Percentiles rank a stretch among this genome's conserved stretches.
These are phyloP conservation scores for Coleophoma crateriformis DNA, from an alignment of 2,329 filamentous ascomycete genomes.

Conservation along the genomic window DNA sequence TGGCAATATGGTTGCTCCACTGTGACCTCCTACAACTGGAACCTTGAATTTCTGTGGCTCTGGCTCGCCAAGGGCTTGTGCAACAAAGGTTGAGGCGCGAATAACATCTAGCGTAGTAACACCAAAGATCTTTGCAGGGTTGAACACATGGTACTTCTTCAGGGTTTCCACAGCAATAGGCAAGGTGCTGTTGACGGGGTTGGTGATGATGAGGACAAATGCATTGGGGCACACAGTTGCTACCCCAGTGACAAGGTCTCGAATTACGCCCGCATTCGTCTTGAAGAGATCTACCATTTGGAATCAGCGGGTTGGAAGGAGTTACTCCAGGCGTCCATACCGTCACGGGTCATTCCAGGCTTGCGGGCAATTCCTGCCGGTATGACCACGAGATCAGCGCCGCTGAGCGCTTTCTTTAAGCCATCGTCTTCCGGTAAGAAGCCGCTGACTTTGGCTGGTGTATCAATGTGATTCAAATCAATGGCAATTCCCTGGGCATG, in stretches of 20 bases:
- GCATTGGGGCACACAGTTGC: background rate
- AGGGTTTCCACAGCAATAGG: background rate
- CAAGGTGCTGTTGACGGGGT: background rate
- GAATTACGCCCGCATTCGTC: background rate
- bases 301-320: background rate
- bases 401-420: background rate
- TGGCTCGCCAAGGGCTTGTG: background rate
- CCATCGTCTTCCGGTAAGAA: background rate
- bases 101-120: background rate
- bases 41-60: background rate
- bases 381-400: background rate
- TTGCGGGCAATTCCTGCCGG: background rate
- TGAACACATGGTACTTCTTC: background rate
- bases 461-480: background rate
- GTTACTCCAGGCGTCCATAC: background rate
- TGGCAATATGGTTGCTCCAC: background rate
- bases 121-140: background rate
- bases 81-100: background rate
- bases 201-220: background rate
- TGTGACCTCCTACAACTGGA: background rate
- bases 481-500: background rate
- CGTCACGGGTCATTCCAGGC: background rate
- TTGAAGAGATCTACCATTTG: background rate
- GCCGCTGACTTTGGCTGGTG: background rate
- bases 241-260: background rate